Evolutionary conservation across 177 flowering plant genomes (phyloP).

Genomic region (Vitis hybrid): DNA sequence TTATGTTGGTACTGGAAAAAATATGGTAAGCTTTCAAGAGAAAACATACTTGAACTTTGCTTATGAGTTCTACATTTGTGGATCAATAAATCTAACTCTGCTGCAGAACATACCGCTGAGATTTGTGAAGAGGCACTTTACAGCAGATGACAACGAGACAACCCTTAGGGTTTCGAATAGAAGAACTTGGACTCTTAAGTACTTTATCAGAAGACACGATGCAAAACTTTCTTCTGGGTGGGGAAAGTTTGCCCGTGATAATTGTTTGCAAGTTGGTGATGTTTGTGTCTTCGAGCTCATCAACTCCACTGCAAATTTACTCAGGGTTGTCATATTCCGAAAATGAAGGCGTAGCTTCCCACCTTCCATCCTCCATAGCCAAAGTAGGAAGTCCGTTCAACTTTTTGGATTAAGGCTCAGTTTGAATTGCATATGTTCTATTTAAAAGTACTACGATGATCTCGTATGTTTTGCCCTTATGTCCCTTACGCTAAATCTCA

Average conservation of each 20-base stretch:
- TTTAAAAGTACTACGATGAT: no score
- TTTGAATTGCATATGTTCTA: no score
- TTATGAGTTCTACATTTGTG: no score
- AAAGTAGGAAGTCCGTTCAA: no score
- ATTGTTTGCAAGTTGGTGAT: slow-evolving; percentile 4
- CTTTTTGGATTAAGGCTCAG: no score
- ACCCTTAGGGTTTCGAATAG: slow-evolving; percentile 2
- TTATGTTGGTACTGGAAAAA: background rate
- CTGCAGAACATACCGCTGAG: slow-evolving; percentile 6
- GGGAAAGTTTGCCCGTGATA: slow-evolving; percentile 4
- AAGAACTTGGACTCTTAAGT: background rate
- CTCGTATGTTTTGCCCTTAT: no score
- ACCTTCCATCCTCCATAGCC: no score
- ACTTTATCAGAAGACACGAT: no score
- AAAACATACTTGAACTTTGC: no score
- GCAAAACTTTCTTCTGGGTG: slow-evolving; percentile 9
- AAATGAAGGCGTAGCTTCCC: background rate
- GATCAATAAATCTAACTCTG: background rate
- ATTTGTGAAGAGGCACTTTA: slow-evolving; percentile 1
- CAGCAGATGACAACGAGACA: background rate
- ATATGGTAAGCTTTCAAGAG: background rate
- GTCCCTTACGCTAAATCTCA: no score
- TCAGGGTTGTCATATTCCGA: slow-evolving; percentile 1
- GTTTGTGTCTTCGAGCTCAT: slow-evolving; percentile 10
- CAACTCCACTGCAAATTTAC: background rate